Percentiles rank a stretch among this genome's conserved stretches.
Evolutionary conservation across 2,329 filamentous ascomycete genomes (phyloP).

Genomic region (Alternaria infectoria): DNA sequence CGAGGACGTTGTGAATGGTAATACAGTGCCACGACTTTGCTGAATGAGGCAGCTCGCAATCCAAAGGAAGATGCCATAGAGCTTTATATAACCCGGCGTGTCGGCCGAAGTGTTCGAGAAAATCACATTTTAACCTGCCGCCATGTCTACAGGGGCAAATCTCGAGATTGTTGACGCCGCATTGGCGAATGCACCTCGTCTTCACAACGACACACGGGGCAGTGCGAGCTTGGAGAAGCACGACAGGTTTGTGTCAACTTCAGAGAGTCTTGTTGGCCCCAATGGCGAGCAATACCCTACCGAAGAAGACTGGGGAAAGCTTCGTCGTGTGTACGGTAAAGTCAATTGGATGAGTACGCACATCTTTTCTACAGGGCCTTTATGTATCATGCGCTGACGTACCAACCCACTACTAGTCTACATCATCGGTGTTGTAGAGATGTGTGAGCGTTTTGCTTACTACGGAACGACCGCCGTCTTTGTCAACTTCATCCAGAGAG

Average conservation of each 20-base stretch:
- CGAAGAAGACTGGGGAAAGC: constrained; percentile 34
- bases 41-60: constrained; percentile 25
- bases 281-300: constrained; percentile 37
- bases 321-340: constrained; percentile 41
- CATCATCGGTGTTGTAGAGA: constrained; percentile 39
- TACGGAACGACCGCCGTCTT: constrained; percentile 37
- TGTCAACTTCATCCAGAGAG: constrained; percentile 50
- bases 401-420: constrained; percentile 14
- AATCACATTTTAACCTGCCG: background rate
- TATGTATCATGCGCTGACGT: background rate
- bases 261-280: constrained; percentile 19
- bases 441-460: constrained; percentile 40
- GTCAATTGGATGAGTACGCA: constrained; percentile 33
- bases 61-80: background rate
- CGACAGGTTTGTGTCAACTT: constrained; percentile 2
- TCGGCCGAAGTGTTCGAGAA: background rate
- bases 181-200: constrained; percentile 12
- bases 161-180: constrained; percentile 26
- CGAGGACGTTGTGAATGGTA: constrained; percentile 7
- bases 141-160: constrained; percentile 26
- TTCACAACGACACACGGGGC: constrained; percentile 8
- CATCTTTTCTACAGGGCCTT: background rate
- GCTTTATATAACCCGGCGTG: constrained; percentile 5
- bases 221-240: constrained; percentile 17
- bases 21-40: constrained; percentile 9